These are phyloP conservation scores for Suhomyces bolitotheri DNA, from an alignment of 1,139 yeast genomes.

Conservation along the genomic window DNA sequence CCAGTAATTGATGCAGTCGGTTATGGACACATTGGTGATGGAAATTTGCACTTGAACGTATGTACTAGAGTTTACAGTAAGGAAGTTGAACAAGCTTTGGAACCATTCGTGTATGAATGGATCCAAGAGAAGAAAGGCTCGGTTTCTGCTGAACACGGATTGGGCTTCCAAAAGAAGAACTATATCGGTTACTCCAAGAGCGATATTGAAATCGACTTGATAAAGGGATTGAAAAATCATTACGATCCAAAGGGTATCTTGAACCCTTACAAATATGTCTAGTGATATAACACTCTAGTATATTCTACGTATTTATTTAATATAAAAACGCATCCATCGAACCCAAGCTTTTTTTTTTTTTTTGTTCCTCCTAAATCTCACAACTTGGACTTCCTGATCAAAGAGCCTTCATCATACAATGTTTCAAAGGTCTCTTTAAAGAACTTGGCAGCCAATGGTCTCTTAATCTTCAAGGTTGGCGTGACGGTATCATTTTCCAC, in stretches of 20 bases:
- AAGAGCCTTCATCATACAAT: slow-evolving; percentile 62
- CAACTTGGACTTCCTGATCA: slow-evolving; percentile 16
- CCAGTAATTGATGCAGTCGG: slow-evolving; percentile 91
- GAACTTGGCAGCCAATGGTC: slow-evolving; percentile 56
- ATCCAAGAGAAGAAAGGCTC: slow-evolving; percentile 75
- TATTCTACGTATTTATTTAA: background rate
- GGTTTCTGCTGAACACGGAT: slow-evolving; percentile 94
- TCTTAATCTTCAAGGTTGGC: slow-evolving; percentile 73
- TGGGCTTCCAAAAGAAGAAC: slow-evolving; percentile 93
- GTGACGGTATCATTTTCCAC: slow-evolving; percentile 65
- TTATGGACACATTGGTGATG: slow-evolving; percentile 96
- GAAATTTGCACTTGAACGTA: slow-evolving; percentile 89
- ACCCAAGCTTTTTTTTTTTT: no score
- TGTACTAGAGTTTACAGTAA: slow-evolving; percentile 82
- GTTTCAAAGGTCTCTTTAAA: slow-evolving; percentile 48
- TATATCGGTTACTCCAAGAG: slow-evolving; percentile 83
- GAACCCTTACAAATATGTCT: slow-evolving; percentile 89
- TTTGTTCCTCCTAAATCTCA: slow-evolving; percentile 1
- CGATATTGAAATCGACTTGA: slow-evolving; percentile 64
- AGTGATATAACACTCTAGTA: slow-evolving; percentile 11
- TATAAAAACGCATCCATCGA: background rate
- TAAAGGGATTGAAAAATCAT: slow-evolving; percentile 72
- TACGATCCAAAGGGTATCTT: slow-evolving; percentile 88
- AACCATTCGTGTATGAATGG: slow-evolving; percentile 94
- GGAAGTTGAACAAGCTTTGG: slow-evolving; percentile 72